Percentiles rank a stretch among this genome's conserved stretches.
Conservation (phyloP, 148 eudicot genomes). For the Cornus florida region DNA sequence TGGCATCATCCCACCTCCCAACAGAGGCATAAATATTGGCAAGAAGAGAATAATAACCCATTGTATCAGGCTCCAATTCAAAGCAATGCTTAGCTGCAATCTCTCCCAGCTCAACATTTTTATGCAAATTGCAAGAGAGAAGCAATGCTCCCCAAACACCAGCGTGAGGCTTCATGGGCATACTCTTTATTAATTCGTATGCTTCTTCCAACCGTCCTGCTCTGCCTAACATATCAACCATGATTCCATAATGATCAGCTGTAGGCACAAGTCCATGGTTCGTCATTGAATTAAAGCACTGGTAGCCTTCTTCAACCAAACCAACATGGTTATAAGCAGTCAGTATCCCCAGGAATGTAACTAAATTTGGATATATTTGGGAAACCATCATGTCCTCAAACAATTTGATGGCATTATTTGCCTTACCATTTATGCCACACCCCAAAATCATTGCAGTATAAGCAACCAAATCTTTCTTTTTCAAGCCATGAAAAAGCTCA, state of each 20-base stretch:
- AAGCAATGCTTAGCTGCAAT: constrained; percentile 71
- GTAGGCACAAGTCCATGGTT: constrained; percentile 57
- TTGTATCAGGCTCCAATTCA: constrained; percentile 56
- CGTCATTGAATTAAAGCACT: constrained; percentile 57
- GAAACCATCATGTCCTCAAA: constrained; percentile 62
- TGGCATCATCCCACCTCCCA: constrained; percentile 85
- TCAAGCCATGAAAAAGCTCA: constrained; percentile 46
- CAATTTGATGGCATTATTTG: constrained; percentile 50
- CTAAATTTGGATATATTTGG: constrained; percentile 53
- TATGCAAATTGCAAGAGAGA: constrained; percentile 70
- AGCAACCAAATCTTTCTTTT: constrained; percentile 70
- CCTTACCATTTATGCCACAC: constrained; percentile 67
- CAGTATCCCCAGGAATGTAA: constrained; percentile 68
- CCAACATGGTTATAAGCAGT: constrained; percentile 83
- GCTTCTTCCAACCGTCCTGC: constrained; percentile 77
- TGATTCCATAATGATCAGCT: constrained; percentile 69
- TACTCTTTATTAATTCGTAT: constrained; percentile 61
- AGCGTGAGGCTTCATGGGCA: constrained; percentile 77
- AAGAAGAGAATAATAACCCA: constrained; percentile 67
- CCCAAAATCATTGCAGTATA: constrained; percentile 87
- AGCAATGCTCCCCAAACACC: constrained; percentile 96
- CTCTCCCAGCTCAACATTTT: constrained; percentile 72
- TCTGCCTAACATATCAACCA: constrained; percentile 83
- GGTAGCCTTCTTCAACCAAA: constrained; percentile 74
- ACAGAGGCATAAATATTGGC: constrained; percentile 65